Conservation (phyloP, 345 rosid species). For the Atalantia buxifolia region DNA sequence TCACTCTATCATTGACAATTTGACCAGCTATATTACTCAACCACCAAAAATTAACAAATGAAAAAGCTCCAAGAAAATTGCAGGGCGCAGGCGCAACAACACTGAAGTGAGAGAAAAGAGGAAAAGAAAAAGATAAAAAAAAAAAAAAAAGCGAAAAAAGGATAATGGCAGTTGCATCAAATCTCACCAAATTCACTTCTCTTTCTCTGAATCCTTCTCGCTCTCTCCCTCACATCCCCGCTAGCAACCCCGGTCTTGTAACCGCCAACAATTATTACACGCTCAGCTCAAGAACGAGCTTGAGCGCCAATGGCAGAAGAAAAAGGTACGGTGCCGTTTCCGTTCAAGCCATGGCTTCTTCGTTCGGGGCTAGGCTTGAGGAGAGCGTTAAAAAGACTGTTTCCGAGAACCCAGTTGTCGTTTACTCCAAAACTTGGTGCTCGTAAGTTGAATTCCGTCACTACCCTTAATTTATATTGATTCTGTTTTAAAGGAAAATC, state of each 20-base stretch:
- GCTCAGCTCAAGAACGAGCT: slow-evolving; percentile 11
- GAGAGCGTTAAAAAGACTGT: slow-evolving; percentile 70
- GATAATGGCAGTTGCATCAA: slow-evolving; percentile 53
- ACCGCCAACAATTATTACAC: not conserved
- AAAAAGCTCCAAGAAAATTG: slow-evolving; percentile 9
- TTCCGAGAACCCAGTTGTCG: slow-evolving; percentile 70
- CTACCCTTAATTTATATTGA: not conserved
- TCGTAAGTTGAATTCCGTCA: slow-evolving; percentile 53
- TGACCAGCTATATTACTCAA: no score
- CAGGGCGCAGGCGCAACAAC: not conserved
- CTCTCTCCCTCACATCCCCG: slow-evolving; percentile 19
- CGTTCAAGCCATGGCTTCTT: slow-evolving; percentile 58
- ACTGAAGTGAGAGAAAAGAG: not conserved
- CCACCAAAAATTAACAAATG: not conserved
- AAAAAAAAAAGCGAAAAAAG: not conserved
- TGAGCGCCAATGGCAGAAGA: slow-evolving; percentile 24
- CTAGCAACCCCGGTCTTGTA: slow-evolving; percentile 1
- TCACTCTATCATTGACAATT: no score
- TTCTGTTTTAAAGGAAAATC: not conserved
- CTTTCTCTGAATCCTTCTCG: slow-evolving; percentile 35
- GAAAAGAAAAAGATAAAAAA: not conserved
- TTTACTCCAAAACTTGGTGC: slow-evolving; percentile 97
- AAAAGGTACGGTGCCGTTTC: slow-evolving; percentile 34
- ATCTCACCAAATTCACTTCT: slow-evolving; percentile 34
- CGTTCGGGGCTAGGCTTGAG: slow-evolving; percentile 85